A percentile compares a stretch with the other conserved stretches of the same genome.
phyloP scores from a whole-genome alignment of 1,139 yeast species.

The Meyerozyma guilliermondii region DNA sequence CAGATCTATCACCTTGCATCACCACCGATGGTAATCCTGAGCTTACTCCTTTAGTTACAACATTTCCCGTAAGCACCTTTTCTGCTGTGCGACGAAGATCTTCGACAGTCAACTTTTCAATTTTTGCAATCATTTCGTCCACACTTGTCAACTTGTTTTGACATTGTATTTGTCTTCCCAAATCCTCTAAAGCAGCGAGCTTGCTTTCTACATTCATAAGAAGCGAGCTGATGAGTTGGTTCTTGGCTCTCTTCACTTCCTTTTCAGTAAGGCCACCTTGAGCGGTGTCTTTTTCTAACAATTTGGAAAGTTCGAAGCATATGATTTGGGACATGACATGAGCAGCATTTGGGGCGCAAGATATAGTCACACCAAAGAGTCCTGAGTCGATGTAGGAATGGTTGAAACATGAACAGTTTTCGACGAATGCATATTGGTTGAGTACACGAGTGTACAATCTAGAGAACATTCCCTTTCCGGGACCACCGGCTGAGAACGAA shows the following conservation, averaged over 20 bases:
- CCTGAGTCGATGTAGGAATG: slow-evolving; percentile 91
- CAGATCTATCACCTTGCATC: slow-evolving; percentile 81
- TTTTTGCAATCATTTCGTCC: slow-evolving; percentile 75
- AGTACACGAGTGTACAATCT: slow-evolving; percentile 86
- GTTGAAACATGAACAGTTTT: slow-evolving; percentile 82
- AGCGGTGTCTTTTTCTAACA: slow-evolving; percentile 51
- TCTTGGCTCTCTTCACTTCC: slow-evolving; percentile 87
- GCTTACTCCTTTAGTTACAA: slow-evolving; percentile 43
- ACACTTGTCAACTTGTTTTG: slow-evolving; percentile 77
- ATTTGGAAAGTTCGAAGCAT: slow-evolving; percentile 65
- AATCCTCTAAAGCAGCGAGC: slow-evolving; percentile 86
- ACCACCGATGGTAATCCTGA: slow-evolving; percentile 75
- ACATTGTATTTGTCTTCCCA: slow-evolving; percentile 91
- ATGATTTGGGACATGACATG: slow-evolving; percentile 77
- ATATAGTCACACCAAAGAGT: slow-evolving; percentile 80
- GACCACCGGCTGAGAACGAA: slow-evolving; percentile 97
- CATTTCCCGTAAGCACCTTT: slow-evolving; percentile 67
- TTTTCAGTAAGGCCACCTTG: slow-evolving; percentile 58
- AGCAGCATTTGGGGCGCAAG: slow-evolving; percentile 84
- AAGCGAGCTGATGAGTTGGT: slow-evolving; percentile 82
- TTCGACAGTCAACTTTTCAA: slow-evolving; percentile 57
- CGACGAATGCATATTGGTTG: slow-evolving; percentile 88
- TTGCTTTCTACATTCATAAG: slow-evolving; percentile 92
- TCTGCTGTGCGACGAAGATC: slow-evolving; percentile 76
- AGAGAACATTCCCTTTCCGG: slow-evolving; percentile 99